Conservation (phyloP, 345 rosid genomes). For the Syzygium aromaticum region DNA sequence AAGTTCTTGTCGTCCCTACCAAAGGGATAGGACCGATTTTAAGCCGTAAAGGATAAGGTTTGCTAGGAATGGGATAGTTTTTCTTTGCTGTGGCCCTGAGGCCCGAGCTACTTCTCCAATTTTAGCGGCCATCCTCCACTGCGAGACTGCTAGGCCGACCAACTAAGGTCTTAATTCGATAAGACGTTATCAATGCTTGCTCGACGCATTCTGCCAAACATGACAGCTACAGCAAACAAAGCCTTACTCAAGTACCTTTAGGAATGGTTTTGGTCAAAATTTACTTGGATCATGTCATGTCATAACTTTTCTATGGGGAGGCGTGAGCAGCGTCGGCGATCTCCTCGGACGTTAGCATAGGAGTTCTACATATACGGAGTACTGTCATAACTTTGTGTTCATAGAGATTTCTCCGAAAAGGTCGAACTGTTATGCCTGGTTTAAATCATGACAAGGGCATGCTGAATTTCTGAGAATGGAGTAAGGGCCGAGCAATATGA, state of each 20-base stretch:
- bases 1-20: neutral
- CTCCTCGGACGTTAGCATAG: neutral
- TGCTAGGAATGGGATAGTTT: neutral
- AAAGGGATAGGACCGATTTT: neutral
- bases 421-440: neutral
- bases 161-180: neutral
- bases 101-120: too few relatives aligned
- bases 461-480: neutral
- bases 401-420: neutral
- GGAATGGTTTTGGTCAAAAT: neutral
- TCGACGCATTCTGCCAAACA: neutral
- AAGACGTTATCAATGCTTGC: neutral
- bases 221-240: neutral
- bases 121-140: neutral
- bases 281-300: neutral
- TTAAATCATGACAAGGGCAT: neutral
- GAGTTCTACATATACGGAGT: neutral
- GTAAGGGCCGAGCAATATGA: neutral
- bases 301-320: neutral
- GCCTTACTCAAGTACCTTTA: neutral
- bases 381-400: neutral
- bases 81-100: neutral
- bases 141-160: neutral
- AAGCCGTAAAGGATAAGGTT: neutral
- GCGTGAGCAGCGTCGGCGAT: neutral